These are phyloP conservation scores for Penicillium sp. DNA, from an alignment of 2,329 filamentous ascomycete species.

Conservation along the genomic window DNA sequence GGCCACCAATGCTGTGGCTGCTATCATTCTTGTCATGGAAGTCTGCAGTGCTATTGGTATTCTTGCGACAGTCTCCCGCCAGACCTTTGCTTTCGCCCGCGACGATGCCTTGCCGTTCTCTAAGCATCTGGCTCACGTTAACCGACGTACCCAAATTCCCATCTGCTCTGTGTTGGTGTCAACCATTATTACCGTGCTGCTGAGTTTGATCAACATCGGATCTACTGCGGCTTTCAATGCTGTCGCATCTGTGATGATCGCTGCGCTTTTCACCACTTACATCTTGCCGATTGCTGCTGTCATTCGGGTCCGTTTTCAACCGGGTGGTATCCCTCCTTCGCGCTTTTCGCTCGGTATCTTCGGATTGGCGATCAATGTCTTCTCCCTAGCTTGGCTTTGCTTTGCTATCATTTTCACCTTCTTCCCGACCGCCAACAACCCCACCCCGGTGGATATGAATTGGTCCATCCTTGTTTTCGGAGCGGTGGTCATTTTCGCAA, in stretches of 20 bases:
- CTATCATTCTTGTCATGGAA: slow-evolving; percentile 45
- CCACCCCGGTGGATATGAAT: slow-evolving; percentile 25
- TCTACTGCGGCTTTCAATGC: slow-evolving; percentile 55
- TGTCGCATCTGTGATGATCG: slow-evolving; percentile 54
- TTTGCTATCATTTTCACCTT: slow-evolving; percentile 33
- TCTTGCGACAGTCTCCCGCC: slow-evolving; percentile 35
- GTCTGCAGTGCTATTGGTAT: slow-evolving; percentile 36
- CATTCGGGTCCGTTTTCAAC: slow-evolving; percentile 22
- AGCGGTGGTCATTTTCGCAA: slow-evolving; percentile 25
- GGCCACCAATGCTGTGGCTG: slow-evolving; percentile 50
- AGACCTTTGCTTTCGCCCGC: slow-evolving; percentile 47
- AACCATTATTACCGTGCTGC: slow-evolving; percentile 37
- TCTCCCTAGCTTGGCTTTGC: slow-evolving; percentile 28
- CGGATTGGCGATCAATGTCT: slow-evolving; percentile 31
- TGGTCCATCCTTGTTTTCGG: slow-evolving; percentile 30
- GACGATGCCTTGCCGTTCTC: slow-evolving; percentile 43
- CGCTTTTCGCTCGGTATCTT: slow-evolving; percentile 29
- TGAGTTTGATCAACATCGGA: slow-evolving; percentile 53
- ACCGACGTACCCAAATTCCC: slow-evolving; percentile 42
- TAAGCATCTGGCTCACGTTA: slow-evolving; percentile 30
- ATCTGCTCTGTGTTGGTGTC: slow-evolving; percentile 40
- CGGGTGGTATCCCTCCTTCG: slow-evolving; percentile 21
- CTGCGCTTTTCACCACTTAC: slow-evolving; percentile 54
- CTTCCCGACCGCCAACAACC: slow-evolving; percentile 30
- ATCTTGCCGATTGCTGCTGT: slow-evolving; percentile 42